These are phyloP conservation scores for Sicyos baderoa DNA, from an alignment of 306 rosid genomes.

Conservation along the genomic window DNA sequence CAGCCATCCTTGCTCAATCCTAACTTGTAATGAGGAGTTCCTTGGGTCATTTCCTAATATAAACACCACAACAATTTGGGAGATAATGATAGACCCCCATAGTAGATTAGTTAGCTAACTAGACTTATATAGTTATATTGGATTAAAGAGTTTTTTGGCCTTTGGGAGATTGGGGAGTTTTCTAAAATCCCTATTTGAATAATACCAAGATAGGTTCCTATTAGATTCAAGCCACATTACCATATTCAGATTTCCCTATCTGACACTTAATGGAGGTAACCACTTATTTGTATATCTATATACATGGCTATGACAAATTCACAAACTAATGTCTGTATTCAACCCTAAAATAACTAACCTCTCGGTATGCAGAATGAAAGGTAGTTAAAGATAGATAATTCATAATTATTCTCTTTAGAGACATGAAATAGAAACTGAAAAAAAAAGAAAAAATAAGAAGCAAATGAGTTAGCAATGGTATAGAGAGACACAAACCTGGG, in stretches of 20 bases:
- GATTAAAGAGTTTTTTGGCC: too few species aligned
- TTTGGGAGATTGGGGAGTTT: too few species aligned
- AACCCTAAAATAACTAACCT: not conserved
- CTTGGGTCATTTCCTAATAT: not conserved
- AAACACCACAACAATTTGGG: not conserved
- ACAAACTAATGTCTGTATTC: not conserved
- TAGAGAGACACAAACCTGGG: constrained; percentile 57
- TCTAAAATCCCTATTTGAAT: too few species aligned
- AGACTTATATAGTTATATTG: too few species aligned
- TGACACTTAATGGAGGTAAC: not conserved
- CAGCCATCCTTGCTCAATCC: constrained; percentile 3
- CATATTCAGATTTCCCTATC: not conserved
- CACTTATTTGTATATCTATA: not conserved
- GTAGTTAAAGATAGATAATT: not conserved
- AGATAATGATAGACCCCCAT: not conserved
- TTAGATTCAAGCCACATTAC: not conserved
- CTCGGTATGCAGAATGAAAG: not conserved
- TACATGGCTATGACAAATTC: not conserved
- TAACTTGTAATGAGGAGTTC: not conserved
- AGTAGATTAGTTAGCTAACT: too few species aligned
- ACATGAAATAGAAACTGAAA: not conserved
- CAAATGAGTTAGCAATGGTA: not conserved
- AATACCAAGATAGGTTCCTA: too few species aligned
- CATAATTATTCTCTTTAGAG: not conserved
- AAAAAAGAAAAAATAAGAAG: too few species aligned